A percentile compares a stretch with the other conserved stretches of the same genome.
These are phyloP conservation scores for Rhododendron williamsianum DNA, from an alignment of 148 eudicot species.

Conservation along the genomic window DNA sequence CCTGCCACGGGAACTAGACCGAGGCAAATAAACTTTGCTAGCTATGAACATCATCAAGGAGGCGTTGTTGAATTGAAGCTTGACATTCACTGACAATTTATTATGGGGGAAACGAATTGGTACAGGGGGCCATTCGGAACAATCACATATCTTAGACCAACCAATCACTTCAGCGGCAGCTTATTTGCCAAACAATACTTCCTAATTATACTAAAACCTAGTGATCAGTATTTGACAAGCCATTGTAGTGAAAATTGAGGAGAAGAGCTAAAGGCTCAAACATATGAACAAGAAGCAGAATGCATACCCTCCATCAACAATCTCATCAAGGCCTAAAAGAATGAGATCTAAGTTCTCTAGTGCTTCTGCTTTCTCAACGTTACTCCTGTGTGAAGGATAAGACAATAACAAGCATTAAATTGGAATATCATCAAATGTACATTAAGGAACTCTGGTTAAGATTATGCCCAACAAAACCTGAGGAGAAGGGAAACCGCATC, in stretches of 20 bases:
- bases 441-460: not conserved
- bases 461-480: slow-evolving; percentile 27
- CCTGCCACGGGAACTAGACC: too few relatives aligned
- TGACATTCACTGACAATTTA: too few relatives aligned
- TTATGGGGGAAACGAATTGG: too few relatives aligned
- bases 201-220: not conserved
- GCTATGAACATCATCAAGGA: too few relatives aligned
- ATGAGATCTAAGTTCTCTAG: slow-evolving; percentile 69
- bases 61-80: too few relatives aligned
- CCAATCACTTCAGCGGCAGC: too few relatives aligned
- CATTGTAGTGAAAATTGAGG: not conserved
- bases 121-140: too few relatives aligned
- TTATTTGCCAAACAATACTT: not conserved
- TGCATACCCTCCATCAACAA: slow-evolving; percentile 68
- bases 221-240: not conserved
- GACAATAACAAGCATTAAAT: not conserved
- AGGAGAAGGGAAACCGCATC: slow-evolving; percentile 61
- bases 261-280: not conserved
- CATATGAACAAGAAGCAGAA: not conserved
- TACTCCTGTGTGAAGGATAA: slow-evolving; percentile 26
- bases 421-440: not conserved
- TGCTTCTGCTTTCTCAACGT: slow-evolving; percentile 54
- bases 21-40: too few relatives aligned
- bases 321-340: slow-evolving; percentile 67
- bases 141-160: too few relatives aligned